Base-by-base conservation (phyloP, 2,329 filamentous ascomycete species). In the Alternaria arborescens region DNA sequence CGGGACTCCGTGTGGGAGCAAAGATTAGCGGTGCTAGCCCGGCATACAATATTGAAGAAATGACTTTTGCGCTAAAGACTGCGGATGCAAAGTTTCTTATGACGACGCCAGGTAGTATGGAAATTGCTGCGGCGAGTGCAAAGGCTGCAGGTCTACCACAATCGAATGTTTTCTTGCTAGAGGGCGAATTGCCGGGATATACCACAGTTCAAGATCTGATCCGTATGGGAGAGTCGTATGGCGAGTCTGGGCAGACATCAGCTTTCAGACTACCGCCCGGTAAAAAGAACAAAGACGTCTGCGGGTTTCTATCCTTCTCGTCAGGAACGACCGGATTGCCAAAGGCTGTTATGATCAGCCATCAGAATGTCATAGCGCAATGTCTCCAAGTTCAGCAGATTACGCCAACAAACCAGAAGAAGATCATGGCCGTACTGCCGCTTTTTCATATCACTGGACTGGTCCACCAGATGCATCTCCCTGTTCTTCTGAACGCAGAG, bases 41-140 rank as follows among this genome's bases (percentile, higher is more conserved):
- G 0, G 88, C 87, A 0, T 91, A 90, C 74, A 89, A 86, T 57
- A 81, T 86, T 16, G 88, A 91, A 51, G 89, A 91, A 67, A 89
- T 91, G 86, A 85, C 83, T 1, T 89, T 89, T 73, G 87, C 87
- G 1, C 77, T 91, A 3, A 83, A 85, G 66, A 88, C 82, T 1
- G 85, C 82, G 0, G 79, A 85, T 34, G 84, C 86, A 3, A 87
- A 84, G 63, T 86, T 87, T 60, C 70, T 89, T 10, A 83, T 89
- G 75, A 88, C 87, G 0, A 81, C 86, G 2, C 82, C 83, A 0
- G 81, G 82, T 16, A 84, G 81, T 16, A 83, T 88, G 76, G 79
- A 85, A 5, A 83, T 89, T 36, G 87, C 86, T 1, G 75, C 80
- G 10, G 80, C 80, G 16, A 85, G 86, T 16, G 86, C 86, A 3